Conservation (phyloP, 768 basidiomycete genomes). For the Lactifluus volemus region DNA sequence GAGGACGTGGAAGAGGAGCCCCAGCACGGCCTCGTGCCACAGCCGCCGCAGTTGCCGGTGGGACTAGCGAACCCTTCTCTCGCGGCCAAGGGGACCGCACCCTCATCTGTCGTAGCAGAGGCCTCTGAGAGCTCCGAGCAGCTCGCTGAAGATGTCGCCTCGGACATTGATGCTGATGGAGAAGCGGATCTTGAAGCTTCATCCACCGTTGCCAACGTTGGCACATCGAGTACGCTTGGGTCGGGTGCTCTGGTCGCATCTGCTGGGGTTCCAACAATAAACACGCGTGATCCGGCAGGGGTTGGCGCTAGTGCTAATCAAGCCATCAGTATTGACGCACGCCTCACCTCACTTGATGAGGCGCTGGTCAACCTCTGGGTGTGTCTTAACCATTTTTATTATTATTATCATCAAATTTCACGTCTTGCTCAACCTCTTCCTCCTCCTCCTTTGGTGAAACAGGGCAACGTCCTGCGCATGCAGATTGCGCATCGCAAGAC, state of each 20-base stretch:
- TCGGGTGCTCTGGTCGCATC: not conserved
- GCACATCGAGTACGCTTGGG: not conserved
- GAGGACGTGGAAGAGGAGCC: not conserved
- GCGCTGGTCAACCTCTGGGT: conserved; percentile 21
- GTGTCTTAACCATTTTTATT: not conserved
- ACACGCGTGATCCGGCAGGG: not conserved
- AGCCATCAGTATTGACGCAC: conserved; percentile 2
- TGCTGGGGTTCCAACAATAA: not conserved
- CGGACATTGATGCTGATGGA: conserved; percentile 12
- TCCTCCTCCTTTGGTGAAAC: not conserved
- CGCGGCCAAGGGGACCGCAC: not conserved
- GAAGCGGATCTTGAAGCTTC: conserved; percentile 9
- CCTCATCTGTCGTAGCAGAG: conserved; percentile 8
- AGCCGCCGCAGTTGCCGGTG: not conserved
- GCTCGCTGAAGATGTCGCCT: conserved; percentile 10
- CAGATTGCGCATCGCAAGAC: conserved; percentile 22
- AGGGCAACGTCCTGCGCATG: conserved; percentile 19
- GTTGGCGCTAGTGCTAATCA: not conserved
- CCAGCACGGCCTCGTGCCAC: not conserved
- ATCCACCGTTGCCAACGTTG: not conserved
- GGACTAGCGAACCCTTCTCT: not conserved
- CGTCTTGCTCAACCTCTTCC: not conserved
- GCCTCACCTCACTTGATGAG: conserved; percentile 16
- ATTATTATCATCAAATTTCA: not conserved
- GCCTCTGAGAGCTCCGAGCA: conserved; percentile 12